Conservation (phyloP, 345 rosid genomes). For the Sisymbrium altissimum region DNA sequence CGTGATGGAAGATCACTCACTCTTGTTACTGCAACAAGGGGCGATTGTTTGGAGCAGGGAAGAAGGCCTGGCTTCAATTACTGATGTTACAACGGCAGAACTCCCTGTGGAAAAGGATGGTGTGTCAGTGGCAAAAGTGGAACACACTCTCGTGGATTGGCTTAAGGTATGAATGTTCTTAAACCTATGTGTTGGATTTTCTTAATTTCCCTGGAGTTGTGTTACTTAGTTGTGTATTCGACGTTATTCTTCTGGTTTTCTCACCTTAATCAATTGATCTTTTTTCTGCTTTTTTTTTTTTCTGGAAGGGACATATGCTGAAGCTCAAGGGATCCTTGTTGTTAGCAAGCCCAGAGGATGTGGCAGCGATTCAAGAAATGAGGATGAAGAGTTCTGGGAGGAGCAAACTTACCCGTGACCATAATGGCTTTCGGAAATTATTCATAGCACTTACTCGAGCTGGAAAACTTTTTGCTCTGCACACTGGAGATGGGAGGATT, state of each 20-base stretch:
- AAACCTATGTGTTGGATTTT: not conserved
- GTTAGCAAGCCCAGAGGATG: slow-evolving; percentile 94
- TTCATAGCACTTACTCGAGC: slow-evolving; percentile 80
- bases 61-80: slow-evolving; percentile 88
- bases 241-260: not conserved
- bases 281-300: slow-evolving; percentile 14
- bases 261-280: slow-evolving; percentile 26
- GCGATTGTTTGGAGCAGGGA: slow-evolving; percentile 94
- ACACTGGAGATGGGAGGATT: slow-evolving; percentile 92
- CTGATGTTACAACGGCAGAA: slow-evolving; percentile 82
- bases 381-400: slow-evolving; percentile 84
- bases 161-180: slow-evolving; percentile 59
- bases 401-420: slow-evolving; percentile 97
- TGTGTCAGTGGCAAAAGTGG: slow-evolving; percentile 91
- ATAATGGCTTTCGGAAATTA: slow-evolving; percentile 93
- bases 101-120: slow-evolving; percentile 86
- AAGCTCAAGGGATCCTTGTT: slow-evolving; percentile 92
- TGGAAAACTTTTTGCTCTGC: slow-evolving; percentile 85
- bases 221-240: not conserved
- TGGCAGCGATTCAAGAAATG: slow-evolving; percentile 78
- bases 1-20: slow-evolving; percentile 98
- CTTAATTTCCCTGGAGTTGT: not conserved
- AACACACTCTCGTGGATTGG: slow-evolving; percentile 93
- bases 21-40: slow-evolving; percentile 88
- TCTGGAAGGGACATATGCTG: slow-evolving; percentile 73